phyloP scores from a whole-genome alignment of 1,284 basidiomycete genomes.

The Melanopsichium pennsylvanicum region DNA sequence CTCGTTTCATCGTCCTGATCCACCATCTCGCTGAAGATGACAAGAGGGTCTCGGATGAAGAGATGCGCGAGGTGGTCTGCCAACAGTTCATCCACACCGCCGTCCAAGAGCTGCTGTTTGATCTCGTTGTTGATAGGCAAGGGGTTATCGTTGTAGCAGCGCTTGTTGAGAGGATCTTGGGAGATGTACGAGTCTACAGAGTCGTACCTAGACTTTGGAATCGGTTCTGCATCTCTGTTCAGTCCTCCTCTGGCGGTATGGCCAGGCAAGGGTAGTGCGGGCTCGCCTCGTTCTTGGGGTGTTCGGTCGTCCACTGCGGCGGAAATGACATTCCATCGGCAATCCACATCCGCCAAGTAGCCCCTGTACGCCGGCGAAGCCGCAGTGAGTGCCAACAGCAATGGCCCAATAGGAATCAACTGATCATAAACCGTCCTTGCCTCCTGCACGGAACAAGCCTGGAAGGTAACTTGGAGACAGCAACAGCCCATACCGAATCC shows the following conservation, averaged over 20 bases:
- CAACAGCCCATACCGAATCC: slow-evolving; percentile 99
- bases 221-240: slow-evolving; percentile 67
- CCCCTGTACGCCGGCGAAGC: slow-evolving; percentile 94
- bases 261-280: slow-evolving; percentile 25
- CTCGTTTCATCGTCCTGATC: slow-evolving; percentile 86
- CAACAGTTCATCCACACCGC: slow-evolving; percentile 83
- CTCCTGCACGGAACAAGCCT: slow-evolving; percentile 90
- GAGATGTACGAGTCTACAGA: slow-evolving; percentile 95
- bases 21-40: slow-evolving; percentile 92
- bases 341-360: slow-evolving; percentile 93
- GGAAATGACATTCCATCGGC: slow-evolving; percentile 97
- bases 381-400: slow-evolving; percentile 94
- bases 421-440: slow-evolving; percentile 93
- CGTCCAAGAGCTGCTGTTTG: slow-evolving; percentile 39
- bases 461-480: slow-evolving; percentile 97
- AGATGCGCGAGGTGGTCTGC: slow-evolving; percentile 92
- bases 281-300: slow-evolving; percentile 87
- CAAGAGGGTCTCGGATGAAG: slow-evolving; percentile 96
- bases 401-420: slow-evolving; percentile 89
- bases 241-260: slow-evolving; percentile 36
- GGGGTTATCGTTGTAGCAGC: slow-evolving; percentile 89
- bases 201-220: slow-evolving; percentile 96
- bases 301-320: slow-evolving; percentile 97
- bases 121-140: slow-evolving; percentile 79
- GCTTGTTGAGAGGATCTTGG: slow-evolving; percentile 81